Conservation (phyloP, 2,329 filamentous ascomycete species). For the Curvularia sp. region DNA sequence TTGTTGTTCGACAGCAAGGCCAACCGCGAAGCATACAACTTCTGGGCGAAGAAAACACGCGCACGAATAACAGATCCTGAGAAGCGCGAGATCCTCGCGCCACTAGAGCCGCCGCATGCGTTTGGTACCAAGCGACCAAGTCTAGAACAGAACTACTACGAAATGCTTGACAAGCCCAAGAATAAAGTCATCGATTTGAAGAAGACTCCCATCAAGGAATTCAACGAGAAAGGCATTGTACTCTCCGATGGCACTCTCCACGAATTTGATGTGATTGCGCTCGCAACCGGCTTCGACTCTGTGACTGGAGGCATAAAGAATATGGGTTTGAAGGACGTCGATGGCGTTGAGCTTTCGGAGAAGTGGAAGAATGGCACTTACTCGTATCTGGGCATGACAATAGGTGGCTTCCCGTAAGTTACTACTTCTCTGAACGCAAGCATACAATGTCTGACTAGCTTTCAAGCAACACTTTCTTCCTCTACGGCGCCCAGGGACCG, state of each 20-base stretch:
- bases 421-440: neutral
- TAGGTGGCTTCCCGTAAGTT: conserved; percentile 45
- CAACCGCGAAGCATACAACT: conserved; percentile 56
- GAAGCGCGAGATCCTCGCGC: conserved; percentile 57
- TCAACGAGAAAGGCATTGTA: conserved; percentile 51
- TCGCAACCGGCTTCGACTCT: conserved; percentile 57
- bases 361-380: conserved; percentile 53
- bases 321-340: conserved; percentile 48
- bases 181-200: conserved; percentile 55
- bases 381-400: conserved; percentile 54
- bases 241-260: conserved; percentile 51
- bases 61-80: conserved; percentile 52
- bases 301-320: conserved; percentile 54
- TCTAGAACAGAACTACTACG: conserved; percentile 58
- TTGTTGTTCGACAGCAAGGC: conserved; percentile 51
- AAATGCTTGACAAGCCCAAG: conserved; percentile 53
- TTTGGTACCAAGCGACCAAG: conserved; percentile 58
- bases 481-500: conserved; percentile 57
- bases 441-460: neutral
- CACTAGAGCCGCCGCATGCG: conserved; percentile 53
- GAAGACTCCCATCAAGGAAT: conserved; percentile 50
- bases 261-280: conserved; percentile 55
- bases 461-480: conserved; percentile 52
- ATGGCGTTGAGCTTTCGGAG: conserved; percentile 48
- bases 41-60: conserved; percentile 56